Conservation (phyloP, 495 filamentous ascomycete genomes). For the Aspergillus ostianus region DNA sequence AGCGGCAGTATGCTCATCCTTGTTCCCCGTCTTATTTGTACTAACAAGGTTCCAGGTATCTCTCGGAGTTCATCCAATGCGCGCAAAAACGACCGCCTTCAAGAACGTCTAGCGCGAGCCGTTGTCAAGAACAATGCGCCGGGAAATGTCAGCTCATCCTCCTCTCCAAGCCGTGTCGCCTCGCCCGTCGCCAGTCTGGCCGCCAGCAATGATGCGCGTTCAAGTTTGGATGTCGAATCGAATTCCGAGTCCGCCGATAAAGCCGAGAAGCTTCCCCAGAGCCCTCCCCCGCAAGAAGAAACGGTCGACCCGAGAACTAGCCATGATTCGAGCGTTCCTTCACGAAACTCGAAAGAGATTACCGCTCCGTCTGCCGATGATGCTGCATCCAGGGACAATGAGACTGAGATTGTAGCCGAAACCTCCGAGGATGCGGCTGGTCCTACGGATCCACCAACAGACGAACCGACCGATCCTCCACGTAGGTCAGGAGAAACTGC, state of each 20-base stretch:
- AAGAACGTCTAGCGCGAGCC: slow-evolving; percentile 78
- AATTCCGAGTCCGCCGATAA: slow-evolving; percentile 22
- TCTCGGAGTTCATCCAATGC: slow-evolving; percentile 53
- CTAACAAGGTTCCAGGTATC: slow-evolving; percentile 34
- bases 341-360: slow-evolving; percentile 34
- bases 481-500: slow-evolving; percentile 18
- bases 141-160: slow-evolving; percentile 27
- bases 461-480: slow-evolving; percentile 9
- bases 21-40: slow-evolving; percentile 5
- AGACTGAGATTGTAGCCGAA: slow-evolving; percentile 19
- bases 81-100: slow-evolving; percentile 71
- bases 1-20: slow-evolving; percentile 21
- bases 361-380: slow-evolving; percentile 8
- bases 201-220: slow-evolving; percentile 34
- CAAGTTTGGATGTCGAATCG: slow-evolving; percentile 40
- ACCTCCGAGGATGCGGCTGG: slow-evolving; percentile 9
- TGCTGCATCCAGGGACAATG: slow-evolving; percentile 7
- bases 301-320: slow-evolving; percentile 25
- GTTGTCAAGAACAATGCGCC: slow-evolving; percentile 46
- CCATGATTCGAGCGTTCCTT: slow-evolving; percentile 32
- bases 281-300: slow-evolving; percentile 15
- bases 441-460: slow-evolving; percentile 14
- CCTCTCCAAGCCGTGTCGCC: slow-evolving; percentile 32
- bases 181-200: slow-evolving; percentile 37
- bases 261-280: slow-evolving; percentile 20